These are phyloP conservation scores for Lentinus tigrinus DNA, from an alignment of 768 basidiomycete genomes.

Conservation along the genomic window DNA sequence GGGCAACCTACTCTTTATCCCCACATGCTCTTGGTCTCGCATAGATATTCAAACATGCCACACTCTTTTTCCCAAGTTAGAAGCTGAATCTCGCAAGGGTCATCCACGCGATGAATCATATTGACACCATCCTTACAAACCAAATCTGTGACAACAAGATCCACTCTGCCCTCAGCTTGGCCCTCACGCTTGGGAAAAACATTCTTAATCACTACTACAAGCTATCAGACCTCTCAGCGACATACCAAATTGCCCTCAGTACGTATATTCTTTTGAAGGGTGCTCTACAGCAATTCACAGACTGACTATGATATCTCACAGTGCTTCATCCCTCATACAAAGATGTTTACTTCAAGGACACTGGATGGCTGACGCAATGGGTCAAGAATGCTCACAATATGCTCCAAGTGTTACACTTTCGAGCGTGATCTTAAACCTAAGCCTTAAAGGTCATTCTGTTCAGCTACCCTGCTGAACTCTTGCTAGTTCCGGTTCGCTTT, in stretches of 20 bases:
- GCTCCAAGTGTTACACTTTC: not conserved
- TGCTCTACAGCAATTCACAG: not conserved
- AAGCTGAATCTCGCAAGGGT: constrained; percentile 27
- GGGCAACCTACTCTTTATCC: too few relatives aligned
- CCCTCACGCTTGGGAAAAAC: constrained; percentile 26
- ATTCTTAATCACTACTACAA: constrained; percentile 34
- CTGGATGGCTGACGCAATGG: constrained; percentile 5
- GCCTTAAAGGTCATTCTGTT: too few relatives aligned
- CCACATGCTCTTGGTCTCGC: not conserved
- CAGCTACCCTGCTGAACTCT: too few relatives aligned
- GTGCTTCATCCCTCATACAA: constrained; percentile 14
- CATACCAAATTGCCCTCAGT: constrained; percentile 37
- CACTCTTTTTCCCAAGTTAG: constrained; percentile 23
- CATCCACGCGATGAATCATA: constrained; percentile 29
- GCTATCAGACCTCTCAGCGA: constrained; percentile 29
- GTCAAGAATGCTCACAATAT: not conserved
- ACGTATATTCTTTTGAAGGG: constrained; percentile 1
- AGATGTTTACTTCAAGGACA: constrained; percentile 7
- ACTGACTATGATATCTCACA: not conserved
- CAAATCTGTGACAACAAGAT: not conserved
- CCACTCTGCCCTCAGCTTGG: constrained; percentile 20
- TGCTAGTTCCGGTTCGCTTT: too few relatives aligned
- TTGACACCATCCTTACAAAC: constrained; percentile 12
- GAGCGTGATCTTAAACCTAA: too few relatives aligned
- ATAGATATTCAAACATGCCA: constrained; percentile 23